Conservation (phyloP, 306 rosid species). For the Medicago truncatula region MtrunA17r5.0-ANR NC_053042.1:451001-451500, state of each 20-base stretch:
- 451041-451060: conserved; percentile 92
- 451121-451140: conserved; percentile 52
- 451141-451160: conserved; percentile 47
- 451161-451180: conserved; percentile 61
- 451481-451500: neutral
- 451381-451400: conserved; percentile 8
- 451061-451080: conserved; percentile 92
- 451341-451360: conserved; percentile 4
- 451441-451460: conserved; percentile 7
- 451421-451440: conserved; percentile 1
- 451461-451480: conserved; percentile 4
- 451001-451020: conserved; percentile 26
- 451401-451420: conserved; percentile 10
- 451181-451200: conserved; percentile 84
- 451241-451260: conserved; percentile 57
- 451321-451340: neutral
- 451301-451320: neutral
- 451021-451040: conserved; percentile 72
- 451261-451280: conserved; percentile 32
- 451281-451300: neutral
- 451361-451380: conserved; percentile 19
- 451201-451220: conserved; percentile 93
- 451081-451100: conserved; percentile 95
- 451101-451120: conserved; percentile 60
- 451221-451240: conserved; percentile 91